These are phyloP conservation scores for Candida sanyaensis DNA, from an alignment of 1,139 yeast species.

Conservation along the genomic window DNA sequence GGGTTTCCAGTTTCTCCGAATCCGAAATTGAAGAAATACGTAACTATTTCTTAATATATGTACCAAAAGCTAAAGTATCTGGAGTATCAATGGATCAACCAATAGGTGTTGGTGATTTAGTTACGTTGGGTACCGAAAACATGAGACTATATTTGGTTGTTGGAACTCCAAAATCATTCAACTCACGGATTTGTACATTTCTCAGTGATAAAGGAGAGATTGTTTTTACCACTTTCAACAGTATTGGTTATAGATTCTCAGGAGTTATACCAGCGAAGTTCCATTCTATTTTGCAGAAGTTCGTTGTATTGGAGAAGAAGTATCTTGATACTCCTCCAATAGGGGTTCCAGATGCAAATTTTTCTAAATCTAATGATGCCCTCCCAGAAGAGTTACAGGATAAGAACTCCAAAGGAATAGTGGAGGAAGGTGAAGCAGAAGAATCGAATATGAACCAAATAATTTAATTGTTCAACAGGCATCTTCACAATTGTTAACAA, in stretches of 20 bases:
- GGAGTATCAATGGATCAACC: slow-evolving; percentile 24
- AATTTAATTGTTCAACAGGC: slow-evolving; percentile 42
- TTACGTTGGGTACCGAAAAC: slow-evolving; percentile 32
- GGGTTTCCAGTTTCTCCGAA: slow-evolving; percentile 17
- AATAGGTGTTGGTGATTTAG: slow-evolving; percentile 41
- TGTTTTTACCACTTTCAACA: slow-evolving; percentile 45
- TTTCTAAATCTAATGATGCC: slow-evolving; percentile 26
- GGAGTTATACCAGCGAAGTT: slow-evolving; percentile 41
- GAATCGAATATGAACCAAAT: slow-evolving; percentile 17
- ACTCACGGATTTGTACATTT: slow-evolving; percentile 45
- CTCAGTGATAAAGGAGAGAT: slow-evolving; percentile 60
- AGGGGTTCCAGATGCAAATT: slow-evolving; percentile 38
- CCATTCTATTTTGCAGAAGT: slow-evolving; percentile 20
- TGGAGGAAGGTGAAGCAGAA: slow-evolving; percentile 8
- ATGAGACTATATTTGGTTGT: slow-evolving; percentile 35
- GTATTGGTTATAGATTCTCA: slow-evolving; percentile 57
- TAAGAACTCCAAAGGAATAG: slow-evolving; percentile 1
- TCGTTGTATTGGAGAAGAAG: slow-evolving; percentile 37
- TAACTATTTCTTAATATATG: slow-evolving; percentile 15
- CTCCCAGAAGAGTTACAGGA: slow-evolving; percentile 23
- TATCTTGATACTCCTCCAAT: slow-evolving; percentile 38
- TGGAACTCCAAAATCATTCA: slow-evolving; percentile 29
- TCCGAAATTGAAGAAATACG: slow-evolving; percentile 7
- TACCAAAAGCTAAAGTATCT: slow-evolving; percentile 28
- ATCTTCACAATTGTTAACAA: slow-evolving; percentile 36